Conservation (phyloP, 208 protist species). For the Trypanosoma avium region DNA sequence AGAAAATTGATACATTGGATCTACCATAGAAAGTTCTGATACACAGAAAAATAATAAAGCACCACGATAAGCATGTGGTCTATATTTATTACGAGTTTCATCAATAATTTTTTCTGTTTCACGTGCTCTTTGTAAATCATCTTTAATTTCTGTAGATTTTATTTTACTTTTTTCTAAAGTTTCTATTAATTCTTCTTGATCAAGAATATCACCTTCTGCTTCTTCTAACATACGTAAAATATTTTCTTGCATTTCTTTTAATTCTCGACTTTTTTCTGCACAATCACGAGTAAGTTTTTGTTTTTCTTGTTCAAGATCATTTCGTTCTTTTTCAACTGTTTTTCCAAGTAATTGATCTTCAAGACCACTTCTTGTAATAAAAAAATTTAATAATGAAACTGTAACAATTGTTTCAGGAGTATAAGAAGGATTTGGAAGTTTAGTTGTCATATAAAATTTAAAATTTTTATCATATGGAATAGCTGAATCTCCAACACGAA, state of each 20-base stretch:
- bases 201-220: slow-evolving; percentile 95
- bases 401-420: slow-evolving; percentile 96
- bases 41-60: slow-evolving; percentile 97
- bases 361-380: slow-evolving; percentile 95
- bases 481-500: slow-evolving; percentile 96
- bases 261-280: slow-evolving; percentile 94
- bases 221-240: slow-evolving; percentile 96
- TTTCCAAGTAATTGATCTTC: slow-evolving; percentile 97
- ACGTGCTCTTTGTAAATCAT: slow-evolving; percentile 92
- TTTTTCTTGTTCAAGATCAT: slow-evolving; percentile 96
- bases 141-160: slow-evolving; percentile 94
- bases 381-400: slow-evolving; percentile 98
- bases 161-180: slow-evolving; percentile 96
- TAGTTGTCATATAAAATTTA: slow-evolving; percentile 97
- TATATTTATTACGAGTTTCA: slow-evolving; percentile 95
- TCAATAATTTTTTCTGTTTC: slow-evolving; percentile 96
- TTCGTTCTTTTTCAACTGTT: slow-evolving; percentile 96
- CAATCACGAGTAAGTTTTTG: slow-evolving; percentile 93
- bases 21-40: slow-evolving; percentile 91
- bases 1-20: slow-evolving; percentile 98
- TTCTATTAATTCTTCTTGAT: slow-evolving; percentile 97
- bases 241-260: slow-evolving; percentile 95
- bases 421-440: slow-evolving; percentile 97
- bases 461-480: slow-evolving; percentile 97
- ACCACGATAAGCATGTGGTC: slow-evolving; percentile 93